Conservation (phyloP, 176 grass and related monocot genomes). For the Thinopyrum elongatum region DNA sequence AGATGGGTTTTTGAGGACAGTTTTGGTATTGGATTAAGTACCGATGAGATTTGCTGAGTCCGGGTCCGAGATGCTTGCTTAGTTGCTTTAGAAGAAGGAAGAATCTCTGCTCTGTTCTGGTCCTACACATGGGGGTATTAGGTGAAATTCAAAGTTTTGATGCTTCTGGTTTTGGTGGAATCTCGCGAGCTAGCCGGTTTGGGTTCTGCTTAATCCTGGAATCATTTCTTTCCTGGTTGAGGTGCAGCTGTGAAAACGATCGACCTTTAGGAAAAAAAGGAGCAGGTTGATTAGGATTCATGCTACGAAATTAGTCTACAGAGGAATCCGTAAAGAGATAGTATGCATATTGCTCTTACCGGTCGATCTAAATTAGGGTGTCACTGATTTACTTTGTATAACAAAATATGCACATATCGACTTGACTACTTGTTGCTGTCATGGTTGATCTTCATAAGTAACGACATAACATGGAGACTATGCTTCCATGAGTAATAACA, state of each 20-base stretch:
- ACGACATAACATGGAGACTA: background rate
- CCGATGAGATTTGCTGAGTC: background rate
- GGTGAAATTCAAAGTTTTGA: constrained; percentile 1
- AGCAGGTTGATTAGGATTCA: constrained; percentile 23
- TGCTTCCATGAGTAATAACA: background rate
- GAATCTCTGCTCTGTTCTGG: background rate
- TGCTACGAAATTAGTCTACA: constrained; percentile 11
- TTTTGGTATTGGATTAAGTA: background rate
- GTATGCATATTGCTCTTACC: constrained; percentile 2
- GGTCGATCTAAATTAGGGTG: constrained; percentile 27
- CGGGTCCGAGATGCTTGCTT: background rate
- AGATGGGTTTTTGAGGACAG: no score
- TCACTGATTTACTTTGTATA: background rate
- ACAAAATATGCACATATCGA: constrained; percentile 17
- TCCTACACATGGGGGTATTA: constrained; percentile 11
- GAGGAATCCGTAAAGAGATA: background rate
- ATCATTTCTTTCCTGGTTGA: constrained; percentile 13
- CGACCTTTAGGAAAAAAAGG: no score
- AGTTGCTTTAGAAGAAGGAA: background rate
- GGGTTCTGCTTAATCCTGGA: constrained; percentile 10
- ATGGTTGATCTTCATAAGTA: background rate
- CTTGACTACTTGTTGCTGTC: background rate
- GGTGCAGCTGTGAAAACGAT: background rate
- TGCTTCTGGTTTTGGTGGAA: constrained; percentile 36
- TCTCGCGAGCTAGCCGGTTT: constrained; percentile 14